Conservation (phyloP, 1,284 basidiomycete species). For the Hemileccinum hortonii region DNA sequence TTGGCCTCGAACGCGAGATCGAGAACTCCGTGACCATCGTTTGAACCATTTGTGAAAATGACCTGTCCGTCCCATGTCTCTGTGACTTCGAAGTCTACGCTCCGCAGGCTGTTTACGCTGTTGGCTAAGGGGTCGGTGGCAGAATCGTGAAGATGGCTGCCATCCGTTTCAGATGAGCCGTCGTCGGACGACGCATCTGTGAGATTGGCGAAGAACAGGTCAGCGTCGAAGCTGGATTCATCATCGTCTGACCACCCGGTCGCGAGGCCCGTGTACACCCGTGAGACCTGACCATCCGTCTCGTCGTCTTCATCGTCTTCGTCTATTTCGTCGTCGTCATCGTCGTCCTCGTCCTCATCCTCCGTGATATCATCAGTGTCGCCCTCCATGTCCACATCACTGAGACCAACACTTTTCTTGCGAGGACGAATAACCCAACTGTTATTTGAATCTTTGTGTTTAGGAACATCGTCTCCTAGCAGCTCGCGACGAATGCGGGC, state of each 20-base stretch:
- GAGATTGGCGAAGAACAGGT: conserved; percentile 74
- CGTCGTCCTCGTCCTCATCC: conserved; percentile 51
- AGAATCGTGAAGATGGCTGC: conserved; percentile 27
- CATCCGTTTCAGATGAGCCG: conserved; percentile 39
- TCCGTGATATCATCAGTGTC: conserved; percentile 48
- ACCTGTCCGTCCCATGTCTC: conserved; percentile 73
- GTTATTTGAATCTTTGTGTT: conserved; percentile 47
- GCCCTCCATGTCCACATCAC: conserved; percentile 56
- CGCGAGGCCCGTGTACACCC: conserved; percentile 56
- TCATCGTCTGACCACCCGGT: conserved; percentile 72
- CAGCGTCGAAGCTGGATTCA: conserved; percentile 74
- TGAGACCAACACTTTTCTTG: conserved; percentile 63
- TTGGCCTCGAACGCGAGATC: conserved; percentile 59
- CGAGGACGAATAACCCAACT: conserved; percentile 69
- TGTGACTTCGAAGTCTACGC: conserved; percentile 57
- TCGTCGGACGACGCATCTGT: conserved; percentile 47
- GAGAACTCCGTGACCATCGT: conserved; percentile 50
- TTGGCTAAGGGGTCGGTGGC: conserved; percentile 42
- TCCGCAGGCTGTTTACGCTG: conserved; percentile 35
- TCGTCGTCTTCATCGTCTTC: conserved; percentile 44
- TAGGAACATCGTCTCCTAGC: conserved; percentile 50
- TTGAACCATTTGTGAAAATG: conserved; percentile 62
- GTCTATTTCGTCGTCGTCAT: conserved; percentile 44
- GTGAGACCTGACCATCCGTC: conserved; percentile 43
- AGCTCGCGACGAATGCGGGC: conserved; percentile 55